These are phyloP conservation scores for Metroxylon sagu DNA, from an alignment of 176 grass and related monocot genomes.

Conservation along the genomic window DNA sequence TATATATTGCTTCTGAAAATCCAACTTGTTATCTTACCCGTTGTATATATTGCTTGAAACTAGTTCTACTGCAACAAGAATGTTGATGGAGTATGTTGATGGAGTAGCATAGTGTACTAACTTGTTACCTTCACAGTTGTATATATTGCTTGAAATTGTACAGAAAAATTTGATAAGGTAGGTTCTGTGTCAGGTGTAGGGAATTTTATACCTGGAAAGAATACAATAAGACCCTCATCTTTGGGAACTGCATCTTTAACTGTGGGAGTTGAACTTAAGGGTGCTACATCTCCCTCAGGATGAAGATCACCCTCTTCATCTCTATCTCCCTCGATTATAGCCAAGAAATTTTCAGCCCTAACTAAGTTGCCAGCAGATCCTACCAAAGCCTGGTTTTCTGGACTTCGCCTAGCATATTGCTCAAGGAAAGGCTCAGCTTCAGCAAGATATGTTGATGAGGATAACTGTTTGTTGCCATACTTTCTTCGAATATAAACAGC, in stretches of 20 bases:
- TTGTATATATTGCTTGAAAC: too few relatives aligned
- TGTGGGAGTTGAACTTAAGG: conserved; percentile 36
- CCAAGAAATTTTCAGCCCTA: conserved; percentile 80
- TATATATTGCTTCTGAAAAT: too few relatives aligned
- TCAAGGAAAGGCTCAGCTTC: conserved; percentile 98
- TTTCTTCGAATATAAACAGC: conserved; percentile 76
- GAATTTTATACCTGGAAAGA: conserved; percentile 74
- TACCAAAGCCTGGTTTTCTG: conserved; percentile 74
- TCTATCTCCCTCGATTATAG: conserved; percentile 52
- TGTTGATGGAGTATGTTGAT: too few relatives aligned
- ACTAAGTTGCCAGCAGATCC: conserved; percentile 82
- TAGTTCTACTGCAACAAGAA: too few relatives aligned
- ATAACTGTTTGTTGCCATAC: conserved; percentile 62
- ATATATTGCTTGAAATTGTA: too few relatives aligned
- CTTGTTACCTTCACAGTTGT: too few relatives aligned
- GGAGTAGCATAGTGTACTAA: too few relatives aligned
- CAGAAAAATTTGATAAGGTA: too few relatives aligned
- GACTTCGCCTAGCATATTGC: conserved; percentile 73
- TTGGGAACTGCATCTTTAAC: conserved; percentile 55
- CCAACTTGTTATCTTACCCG: too few relatives aligned
- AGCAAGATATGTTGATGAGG: conserved; percentile 67
- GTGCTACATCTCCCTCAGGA: conserved; percentile 30
- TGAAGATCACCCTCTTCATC: conserved; percentile 93
- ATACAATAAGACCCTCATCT: conserved; percentile 80
- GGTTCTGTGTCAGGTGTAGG: background rate